Evolutionary conservation across 83 land plant genomes (phyloP), one percentile per base, ranked within the genome.

Genomic region (Diphasiastrum complanatum): DNA sequence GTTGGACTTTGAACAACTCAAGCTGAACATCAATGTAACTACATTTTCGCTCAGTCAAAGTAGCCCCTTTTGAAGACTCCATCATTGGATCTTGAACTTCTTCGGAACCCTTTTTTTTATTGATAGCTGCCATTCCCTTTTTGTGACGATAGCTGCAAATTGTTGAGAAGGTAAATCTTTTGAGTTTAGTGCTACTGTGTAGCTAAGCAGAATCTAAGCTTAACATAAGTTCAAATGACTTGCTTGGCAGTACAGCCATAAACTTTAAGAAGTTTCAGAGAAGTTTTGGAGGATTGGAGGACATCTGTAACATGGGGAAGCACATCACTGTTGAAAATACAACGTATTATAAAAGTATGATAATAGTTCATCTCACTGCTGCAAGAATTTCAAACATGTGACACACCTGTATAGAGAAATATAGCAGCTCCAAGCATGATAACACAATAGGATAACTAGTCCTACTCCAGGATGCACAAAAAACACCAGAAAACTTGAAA

Each of bases 401-500:
- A 16, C 43, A 11, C 75, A 91, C 96, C 92, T 82, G 83, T 77
- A 80, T 23, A 95, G 78, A 43, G 93, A 77, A 71, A 45, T 47
- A 59, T 95, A 86, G 71, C 88, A 88, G 53, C 60, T 69, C 27
- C 79, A 72, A 34, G 87, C 80, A 73, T 89, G 99, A 58, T 61
- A 67, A 2, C 81, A 49, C 33, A 89, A 66, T 27, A 95, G 67
- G 14, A 81, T 63, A 34, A 72, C 64, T 57, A 95, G 73, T 25
- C 99, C 99, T 29, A 89, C 59, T 8, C 86, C 80, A 45, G 96
- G 99, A 80, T 86, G 99, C 65, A 93, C 79, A 70, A 85, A 77
- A 65, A 76, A 73, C 27, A 82, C 84, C 55, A 89, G 66, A 12
- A 69, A 56, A 63, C 63, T 52, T 37, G 92, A 61, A 22, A 82